phyloP scores from a whole-genome alignment of 2,329 filamentous ascomycete genomes.

The Aspergillus persii region DNA sequence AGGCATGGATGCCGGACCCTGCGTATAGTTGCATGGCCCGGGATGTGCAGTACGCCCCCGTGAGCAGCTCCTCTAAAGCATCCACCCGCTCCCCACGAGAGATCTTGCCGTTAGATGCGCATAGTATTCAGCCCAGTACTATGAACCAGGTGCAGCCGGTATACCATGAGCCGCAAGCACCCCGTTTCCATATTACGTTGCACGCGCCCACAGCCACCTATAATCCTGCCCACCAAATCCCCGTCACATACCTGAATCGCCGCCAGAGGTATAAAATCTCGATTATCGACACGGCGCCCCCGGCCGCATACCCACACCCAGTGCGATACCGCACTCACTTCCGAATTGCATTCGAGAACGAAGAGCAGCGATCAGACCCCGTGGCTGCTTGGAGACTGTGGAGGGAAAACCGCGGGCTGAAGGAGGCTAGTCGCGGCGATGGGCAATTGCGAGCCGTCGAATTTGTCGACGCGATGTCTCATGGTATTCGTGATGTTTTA shows the following conservation, averaged over 20 bases:
- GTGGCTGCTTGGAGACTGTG: not conserved
- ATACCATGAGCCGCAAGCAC: not conserved
- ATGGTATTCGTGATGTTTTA: not conserved
- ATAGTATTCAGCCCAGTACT: not conserved
- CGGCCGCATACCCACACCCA: not conserved
- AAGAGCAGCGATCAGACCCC: not conserved
- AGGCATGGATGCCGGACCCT: no score
- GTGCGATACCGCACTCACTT: not conserved
- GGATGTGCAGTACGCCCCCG: no score
- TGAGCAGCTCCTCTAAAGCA: no score
- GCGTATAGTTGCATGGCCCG: no score
- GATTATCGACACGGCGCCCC: not conserved
- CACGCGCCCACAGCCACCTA: not conserved
- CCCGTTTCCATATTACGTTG: not conserved
- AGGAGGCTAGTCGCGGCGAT: not conserved
- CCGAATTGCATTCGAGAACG: not conserved
- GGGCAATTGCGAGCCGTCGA: not conserved
- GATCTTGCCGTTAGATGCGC: not conserved
- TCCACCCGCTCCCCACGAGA: no score
- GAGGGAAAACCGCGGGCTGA: not conserved
- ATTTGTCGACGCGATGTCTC: not conserved
- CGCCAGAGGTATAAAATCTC: not conserved
- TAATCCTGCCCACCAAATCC: not conserved
- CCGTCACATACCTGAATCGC: not conserved
- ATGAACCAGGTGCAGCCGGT: not conserved